These are phyloP conservation scores for Hypoxylon lenormandii DNA, from an alignment of 495 filamentous ascomycete genomes.

Conservation along the genomic window DNA sequence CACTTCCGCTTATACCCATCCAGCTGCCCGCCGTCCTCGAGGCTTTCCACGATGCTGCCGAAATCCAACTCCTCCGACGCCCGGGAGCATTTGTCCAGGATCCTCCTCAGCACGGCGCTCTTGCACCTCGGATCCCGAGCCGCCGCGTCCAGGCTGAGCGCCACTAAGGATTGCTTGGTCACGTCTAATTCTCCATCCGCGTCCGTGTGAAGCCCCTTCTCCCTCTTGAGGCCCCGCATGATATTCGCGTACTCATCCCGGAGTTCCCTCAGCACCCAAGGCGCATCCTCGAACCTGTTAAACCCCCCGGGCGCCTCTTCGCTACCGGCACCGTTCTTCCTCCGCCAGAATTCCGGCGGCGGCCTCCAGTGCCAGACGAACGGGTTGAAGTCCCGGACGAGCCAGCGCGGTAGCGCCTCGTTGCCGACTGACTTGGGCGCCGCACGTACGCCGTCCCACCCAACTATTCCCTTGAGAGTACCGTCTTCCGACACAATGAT, in stretches of 20 bases:
- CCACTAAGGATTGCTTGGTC: constrained; percentile 46
- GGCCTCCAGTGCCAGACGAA: constrained; percentile 40
- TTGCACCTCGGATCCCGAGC: constrained; percentile 40
- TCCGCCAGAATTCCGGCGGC: constrained; percentile 26
- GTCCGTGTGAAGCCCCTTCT: not conserved
- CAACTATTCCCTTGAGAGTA: constrained; percentile 38
- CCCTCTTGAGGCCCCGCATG: constrained; percentile 15
- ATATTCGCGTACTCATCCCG: constrained; percentile 32
- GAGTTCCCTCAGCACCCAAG: constrained; percentile 40
- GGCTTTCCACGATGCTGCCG: constrained; percentile 24
- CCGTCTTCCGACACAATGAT: constrained; percentile 42
- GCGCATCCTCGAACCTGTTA: constrained; percentile 40
- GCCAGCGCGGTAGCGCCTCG: constrained; percentile 43
- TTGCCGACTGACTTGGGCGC: constrained; percentile 38
- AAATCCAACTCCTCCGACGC: constrained; percentile 38
- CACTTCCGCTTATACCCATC: constrained; percentile 31
- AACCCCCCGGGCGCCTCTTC: constrained; percentile 2
- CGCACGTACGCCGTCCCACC: constrained; percentile 36
- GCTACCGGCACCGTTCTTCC: not conserved
- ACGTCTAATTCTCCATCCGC: constrained; percentile 12
- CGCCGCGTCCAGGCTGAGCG: constrained; percentile 39
- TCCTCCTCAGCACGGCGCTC: constrained; percentile 29
- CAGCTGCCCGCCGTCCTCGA: constrained; percentile 23
- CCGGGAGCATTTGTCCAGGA: constrained; percentile 45
- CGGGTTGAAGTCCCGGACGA: constrained; percentile 43